Base-by-base conservation (phyloP, 2,329 filamentous ascomycete species). In the Aspergillus unguis region DNA sequence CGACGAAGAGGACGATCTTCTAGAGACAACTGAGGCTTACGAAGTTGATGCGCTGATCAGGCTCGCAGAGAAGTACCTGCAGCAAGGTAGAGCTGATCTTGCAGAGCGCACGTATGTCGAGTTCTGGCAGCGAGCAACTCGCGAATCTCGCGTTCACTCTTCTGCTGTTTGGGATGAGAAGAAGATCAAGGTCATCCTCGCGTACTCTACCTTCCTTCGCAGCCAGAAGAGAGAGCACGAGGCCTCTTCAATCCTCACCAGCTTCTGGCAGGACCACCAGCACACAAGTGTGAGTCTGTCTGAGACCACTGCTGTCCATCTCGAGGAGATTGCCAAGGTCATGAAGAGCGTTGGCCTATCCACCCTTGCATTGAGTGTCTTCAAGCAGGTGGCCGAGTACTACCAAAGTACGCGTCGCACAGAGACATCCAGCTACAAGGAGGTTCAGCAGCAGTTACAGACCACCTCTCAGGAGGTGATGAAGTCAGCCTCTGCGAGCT, bases 71-170 rank as follows among this genome's bases (percentile, higher is more conserved):
- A 65, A 64, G 5, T 70, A 74, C 51, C 53, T 65, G 10, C 62
- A 69, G 0, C 62, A 67, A 33, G 64, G 68, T 26, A 58, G 64
- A 51, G 55, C 61, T 54, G 66, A 61, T 53, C 69, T 58, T n/a
- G 77, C 77, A 0, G 77, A 80, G 58, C 67, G 70, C 36, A 67
- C 68, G 2, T 81, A 79, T 44, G 71, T 80, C 11, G 74, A 80
- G 53, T 69, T 78, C 4, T 81, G 79, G 79, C 74, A 77, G 61
- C 74, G 73, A n/a, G 66, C 76, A 2, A 78, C 74, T n/a, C 70
- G 69, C 37, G 74, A 75, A 50, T 77, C 71, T 53, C 75, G 74
- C 26, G 62, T 65, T 7, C 69, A 73, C 26, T 69, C 70, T 37
- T 73, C 75, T 1, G 62, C 71, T 3, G 68, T 75, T 35, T 78